Evolutionary conservation across 306 rosid genomes (phyloP).

Genomic region (Malus domestica): DNA sequence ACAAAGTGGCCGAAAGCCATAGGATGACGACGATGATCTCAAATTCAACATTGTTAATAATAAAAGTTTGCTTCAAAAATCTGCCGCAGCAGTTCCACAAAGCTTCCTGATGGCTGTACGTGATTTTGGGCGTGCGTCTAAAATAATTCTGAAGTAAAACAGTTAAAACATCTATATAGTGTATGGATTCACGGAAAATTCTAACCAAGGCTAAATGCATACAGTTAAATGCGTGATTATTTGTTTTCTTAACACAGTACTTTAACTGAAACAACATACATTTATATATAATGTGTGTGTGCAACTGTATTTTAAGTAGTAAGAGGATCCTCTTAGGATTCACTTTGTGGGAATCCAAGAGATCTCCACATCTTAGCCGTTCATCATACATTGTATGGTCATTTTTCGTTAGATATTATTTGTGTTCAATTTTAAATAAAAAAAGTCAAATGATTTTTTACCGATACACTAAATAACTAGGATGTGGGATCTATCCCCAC

Average conservation of each 20-base stretch:
- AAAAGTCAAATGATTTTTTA: too few species aligned
- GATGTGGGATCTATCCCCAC: too few species aligned
- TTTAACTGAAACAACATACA: neutral
- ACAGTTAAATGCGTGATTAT: neutral
- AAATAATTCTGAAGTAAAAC: neutral
- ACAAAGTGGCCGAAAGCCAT: neutral
- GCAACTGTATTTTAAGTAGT: neutral
- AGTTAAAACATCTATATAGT: neutral
- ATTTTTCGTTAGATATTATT: too few species aligned
- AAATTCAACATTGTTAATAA: neutral
- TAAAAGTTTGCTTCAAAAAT: neutral
- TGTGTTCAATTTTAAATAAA: too few species aligned
- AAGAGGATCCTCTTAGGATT: too few species aligned
- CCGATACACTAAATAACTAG: too few species aligned
- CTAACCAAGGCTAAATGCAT: neutral
- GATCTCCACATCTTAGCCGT: too few species aligned
- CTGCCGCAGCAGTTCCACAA: neutral
- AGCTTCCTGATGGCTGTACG: neutral
- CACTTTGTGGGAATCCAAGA: too few species aligned
- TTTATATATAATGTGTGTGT: neutral
- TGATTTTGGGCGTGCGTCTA: neutral
- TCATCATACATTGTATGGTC: too few species aligned
- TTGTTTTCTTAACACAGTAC: neutral
- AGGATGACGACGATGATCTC: neutral
- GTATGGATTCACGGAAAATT: neutral